Evolutionary conservation across 2,329 filamentous ascomycete genomes (phyloP).

Genomic region (Pseudocercospora vitis): DNA sequence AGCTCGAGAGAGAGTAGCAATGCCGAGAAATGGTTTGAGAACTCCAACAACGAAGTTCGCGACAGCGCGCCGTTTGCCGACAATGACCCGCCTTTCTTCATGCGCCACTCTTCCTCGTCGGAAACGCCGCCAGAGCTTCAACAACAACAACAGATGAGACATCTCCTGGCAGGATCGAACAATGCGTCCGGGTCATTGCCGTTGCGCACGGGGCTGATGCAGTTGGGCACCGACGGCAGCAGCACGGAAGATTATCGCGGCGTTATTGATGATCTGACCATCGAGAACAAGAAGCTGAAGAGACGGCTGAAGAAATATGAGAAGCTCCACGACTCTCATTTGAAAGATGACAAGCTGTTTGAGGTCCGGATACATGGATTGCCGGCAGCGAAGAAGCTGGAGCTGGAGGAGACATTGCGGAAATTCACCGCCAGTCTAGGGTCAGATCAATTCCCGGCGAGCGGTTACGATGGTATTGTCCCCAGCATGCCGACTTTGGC

Average conservation of each 20-base stretch:
- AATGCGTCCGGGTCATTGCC: slow-evolving; percentile 26
- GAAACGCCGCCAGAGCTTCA: slow-evolving; percentile 43
- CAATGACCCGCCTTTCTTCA: slow-evolving; percentile 47
- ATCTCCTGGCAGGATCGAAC: slow-evolving; percentile 7
- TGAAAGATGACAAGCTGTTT: slow-evolving; percentile 76
- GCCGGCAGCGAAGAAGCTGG: slow-evolving; percentile 69
- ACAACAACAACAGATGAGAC: slow-evolving; percentile 18
- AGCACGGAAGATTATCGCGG: slow-evolving; percentile 74
- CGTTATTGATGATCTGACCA: slow-evolving; percentile 82
- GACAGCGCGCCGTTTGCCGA: slow-evolving; percentile 44
- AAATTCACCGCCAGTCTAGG: slow-evolving; percentile 68
- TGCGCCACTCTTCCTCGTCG: slow-evolving; percentile 42
- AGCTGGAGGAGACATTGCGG: slow-evolving; percentile 71
- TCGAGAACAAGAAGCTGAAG: slow-evolving; percentile 78
- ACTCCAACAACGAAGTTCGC: slow-evolving; percentile 50
- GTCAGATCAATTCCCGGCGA: slow-evolving; percentile 42
- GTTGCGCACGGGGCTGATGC: slow-evolving; percentile 43
- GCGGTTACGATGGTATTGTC: slow-evolving; percentile 37
- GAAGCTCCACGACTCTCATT: slow-evolving; percentile 62
- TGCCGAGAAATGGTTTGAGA: slow-evolving; percentile 54
- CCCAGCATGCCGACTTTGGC: slow-evolving; percentile 55
- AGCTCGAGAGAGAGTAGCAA: slow-evolving; percentile 55
- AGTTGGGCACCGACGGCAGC: slow-evolving; percentile 49
- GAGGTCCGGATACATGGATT: slow-evolving; percentile 78
- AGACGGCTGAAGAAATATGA: slow-evolving; percentile 71